Evolutionary conservation across 345 rosid species (phyloP).

Genomic region (Acer yangbiense): DNA sequence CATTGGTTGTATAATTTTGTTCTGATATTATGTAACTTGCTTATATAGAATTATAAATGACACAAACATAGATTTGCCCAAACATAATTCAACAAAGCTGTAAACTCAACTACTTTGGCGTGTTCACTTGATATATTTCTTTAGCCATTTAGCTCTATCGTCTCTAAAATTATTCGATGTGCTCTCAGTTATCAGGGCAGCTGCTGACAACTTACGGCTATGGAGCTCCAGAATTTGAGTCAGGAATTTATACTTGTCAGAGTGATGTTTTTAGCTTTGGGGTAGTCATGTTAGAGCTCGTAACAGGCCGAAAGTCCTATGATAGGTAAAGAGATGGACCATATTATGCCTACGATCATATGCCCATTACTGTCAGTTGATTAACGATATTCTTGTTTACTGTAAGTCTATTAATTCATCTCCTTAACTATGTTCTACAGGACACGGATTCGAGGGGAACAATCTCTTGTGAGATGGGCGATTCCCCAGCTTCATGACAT

Average conservation of each 20-base stretch:
- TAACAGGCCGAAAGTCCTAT: conserved; percentile 86
- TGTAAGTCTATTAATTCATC: neutral
- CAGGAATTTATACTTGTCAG: conserved; percentile 78
- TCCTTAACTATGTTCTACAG: conserved; percentile 36
- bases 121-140: conserved; percentile 3
- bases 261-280: conserved; percentile 99
- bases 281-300: conserved; percentile 93
- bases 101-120: neutral
- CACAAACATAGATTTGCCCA: neutral
- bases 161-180: conserved; percentile 23
- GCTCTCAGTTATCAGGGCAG: conserved; percentile 88
- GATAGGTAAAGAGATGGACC: conserved; percentile 58
- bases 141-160: neutral
- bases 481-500: conserved; percentile 94
- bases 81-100: neutral
- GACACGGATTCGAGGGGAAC: conserved; percentile 74
- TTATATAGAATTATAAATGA: neutral
- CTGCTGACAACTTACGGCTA: conserved; percentile 74
- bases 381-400: neutral
- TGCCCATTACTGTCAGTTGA: neutral
- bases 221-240: conserved; percentile 97
- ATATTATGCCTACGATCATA: neutral
- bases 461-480: conserved; percentile 97
- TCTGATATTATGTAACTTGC: neutral
- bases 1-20: neutral